Conservation (phyloP, 2,329 filamentous ascomycete species). For the Ascochyta viciae-villosae region DNA sequence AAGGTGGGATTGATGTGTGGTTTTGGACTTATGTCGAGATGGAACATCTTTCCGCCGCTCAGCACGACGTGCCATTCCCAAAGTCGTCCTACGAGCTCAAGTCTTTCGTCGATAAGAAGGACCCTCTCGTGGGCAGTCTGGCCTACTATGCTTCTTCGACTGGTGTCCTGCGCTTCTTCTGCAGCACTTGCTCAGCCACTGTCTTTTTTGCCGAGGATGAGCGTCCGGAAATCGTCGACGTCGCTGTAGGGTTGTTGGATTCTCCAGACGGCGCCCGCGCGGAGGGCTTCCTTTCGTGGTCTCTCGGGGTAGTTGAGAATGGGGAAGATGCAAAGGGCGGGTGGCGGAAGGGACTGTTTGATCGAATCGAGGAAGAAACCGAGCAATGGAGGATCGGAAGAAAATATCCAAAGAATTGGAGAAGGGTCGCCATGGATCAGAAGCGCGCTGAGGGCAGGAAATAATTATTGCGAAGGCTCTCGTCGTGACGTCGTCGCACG, state of each 20-base stretch:
- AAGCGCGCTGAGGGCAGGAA: not conserved
- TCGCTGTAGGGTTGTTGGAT: slow-evolving; percentile 57
- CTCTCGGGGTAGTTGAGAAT: slow-evolving; percentile 39
- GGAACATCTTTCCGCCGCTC: slow-evolving; percentile 48
- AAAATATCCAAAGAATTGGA: slow-evolving; percentile 47
- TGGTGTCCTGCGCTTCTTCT: slow-evolving; percentile 59
- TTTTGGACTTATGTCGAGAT: slow-evolving; percentile 57
- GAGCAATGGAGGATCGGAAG: slow-evolving; percentile 48
- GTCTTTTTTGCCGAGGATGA: slow-evolving; percentile 56
- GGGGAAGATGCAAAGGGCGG: slow-evolving; percentile 48
- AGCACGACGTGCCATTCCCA: slow-evolving; percentile 37
- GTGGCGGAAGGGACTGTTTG: slow-evolving; percentile 51
- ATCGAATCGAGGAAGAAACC: slow-evolving; percentile 41
- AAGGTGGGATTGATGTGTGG: slow-evolving; percentile 53
- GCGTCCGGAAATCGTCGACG: slow-evolving; percentile 51
- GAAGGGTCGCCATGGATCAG: slow-evolving; percentile 19
- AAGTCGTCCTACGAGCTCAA: slow-evolving; percentile 43
- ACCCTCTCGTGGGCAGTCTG: slow-evolving; percentile 54
- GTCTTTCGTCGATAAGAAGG: slow-evolving; percentile 43
- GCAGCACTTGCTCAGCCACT: slow-evolving; percentile 55
- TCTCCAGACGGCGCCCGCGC: slow-evolving; percentile 56
- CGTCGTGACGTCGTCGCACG: not conserved
- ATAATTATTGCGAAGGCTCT: not conserved
- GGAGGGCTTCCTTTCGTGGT: slow-evolving; percentile 55
- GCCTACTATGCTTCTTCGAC: slow-evolving; percentile 54